Evolutionary conservation across 2,329 filamentous ascomycete genomes (phyloP).

Genomic region (Cladosporium sphaerospermum): DNA sequence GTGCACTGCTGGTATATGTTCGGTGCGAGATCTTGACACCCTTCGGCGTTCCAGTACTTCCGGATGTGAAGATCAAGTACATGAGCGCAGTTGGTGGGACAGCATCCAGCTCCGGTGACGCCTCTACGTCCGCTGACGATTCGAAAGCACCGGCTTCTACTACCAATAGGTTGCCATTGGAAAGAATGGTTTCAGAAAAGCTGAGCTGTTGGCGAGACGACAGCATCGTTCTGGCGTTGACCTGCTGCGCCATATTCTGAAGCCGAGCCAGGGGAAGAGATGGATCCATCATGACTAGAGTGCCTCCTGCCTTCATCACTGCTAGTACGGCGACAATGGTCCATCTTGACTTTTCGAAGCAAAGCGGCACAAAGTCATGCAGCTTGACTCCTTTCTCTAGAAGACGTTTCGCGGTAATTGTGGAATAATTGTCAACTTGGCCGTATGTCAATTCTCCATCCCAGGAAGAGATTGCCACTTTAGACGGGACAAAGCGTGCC

Average conservation of each 20-base stretch:
- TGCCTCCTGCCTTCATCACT: constrained; percentile 34
- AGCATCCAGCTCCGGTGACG: not conserved
- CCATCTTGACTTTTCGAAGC: constrained; percentile 35
- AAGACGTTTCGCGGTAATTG: constrained; percentile 3
- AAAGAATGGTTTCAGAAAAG: constrained; percentile 15
- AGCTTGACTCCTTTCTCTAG: constrained; percentile 4
- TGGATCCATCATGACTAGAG: constrained; percentile 32
- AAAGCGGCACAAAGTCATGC: constrained; percentile 26
- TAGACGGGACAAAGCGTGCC: constrained; percentile 41
- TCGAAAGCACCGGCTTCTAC: constrained; percentile 11
- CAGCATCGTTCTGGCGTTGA: constrained; percentile 7
- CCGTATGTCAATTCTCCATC: constrained; percentile 14
- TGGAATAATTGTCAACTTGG: constrained; percentile 8
- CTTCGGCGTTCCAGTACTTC: constrained; percentile 17
- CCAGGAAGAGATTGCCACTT: constrained; percentile 35
- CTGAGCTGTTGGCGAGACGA: constrained; percentile 14
- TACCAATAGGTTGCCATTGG: constrained; percentile 10
- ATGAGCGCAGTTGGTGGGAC: constrained; percentile 17
- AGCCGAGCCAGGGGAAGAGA: constrained; percentile 16
- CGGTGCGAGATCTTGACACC: constrained; percentile 30
- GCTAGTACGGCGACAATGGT: constrained; percentile 33
- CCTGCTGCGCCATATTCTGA: constrained; percentile 7
- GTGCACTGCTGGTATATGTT: constrained; percentile 49
- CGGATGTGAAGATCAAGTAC: constrained; percentile 17
- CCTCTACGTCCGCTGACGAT: not conserved